Conservation (phyloP, 331 rosid species). For the Quercus phellos region DNA sequence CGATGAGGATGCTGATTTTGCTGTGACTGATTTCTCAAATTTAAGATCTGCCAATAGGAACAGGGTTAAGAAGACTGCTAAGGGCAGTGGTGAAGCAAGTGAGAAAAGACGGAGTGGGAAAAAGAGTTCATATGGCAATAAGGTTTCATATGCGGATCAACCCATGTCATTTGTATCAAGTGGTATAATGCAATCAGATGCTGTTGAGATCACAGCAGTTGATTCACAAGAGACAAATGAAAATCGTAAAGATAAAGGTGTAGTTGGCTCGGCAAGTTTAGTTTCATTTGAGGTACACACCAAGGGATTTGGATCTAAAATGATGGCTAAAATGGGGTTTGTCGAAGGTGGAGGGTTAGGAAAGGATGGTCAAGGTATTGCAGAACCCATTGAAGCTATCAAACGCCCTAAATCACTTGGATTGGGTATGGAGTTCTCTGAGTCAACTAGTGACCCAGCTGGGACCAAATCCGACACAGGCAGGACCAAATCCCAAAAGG, state of each 20-base stretch:
- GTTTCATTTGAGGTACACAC: slow-evolving; percentile 82
- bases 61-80: slow-evolving; percentile 39
- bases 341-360: slow-evolving; percentile 77
- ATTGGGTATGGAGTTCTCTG: slow-evolving; percentile 69
- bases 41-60: slow-evolving; percentile 38
- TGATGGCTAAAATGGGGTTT: slow-evolving; percentile 96
- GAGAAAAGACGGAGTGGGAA: slow-evolving; percentile 46
- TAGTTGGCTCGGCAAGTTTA: slow-evolving; percentile 34
- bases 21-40: slow-evolving; percentile 40
- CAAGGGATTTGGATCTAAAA: slow-evolving; percentile 88
- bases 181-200: slow-evolving; percentile 53
- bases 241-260: slow-evolving; percentile 20
- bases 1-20: slow-evolving; percentile 58
- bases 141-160: slow-evolving; percentile 50
- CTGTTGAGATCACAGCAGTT: slow-evolving; percentile 23
- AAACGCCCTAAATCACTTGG: slow-evolving; percentile 92
- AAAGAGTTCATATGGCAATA: slow-evolving; percentile 34
- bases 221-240: slow-evolving; percentile 34
- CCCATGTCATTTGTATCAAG: slow-evolving; percentile 77
- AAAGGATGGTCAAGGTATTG: slow-evolving; percentile 75
- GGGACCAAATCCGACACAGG: slow-evolving; percentile 14
- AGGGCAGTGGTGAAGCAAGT: slow-evolving; percentile 38
- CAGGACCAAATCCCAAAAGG: slow-evolving; percentile 7
- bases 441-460: slow-evolving; percentile 18
- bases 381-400: slow-evolving; percentile 74